These are phyloP conservation scores for Geosiphon pyriformis DNA, from an alignment of 192 early-diverging fungal species.

Conservation along the genomic window DNA sequence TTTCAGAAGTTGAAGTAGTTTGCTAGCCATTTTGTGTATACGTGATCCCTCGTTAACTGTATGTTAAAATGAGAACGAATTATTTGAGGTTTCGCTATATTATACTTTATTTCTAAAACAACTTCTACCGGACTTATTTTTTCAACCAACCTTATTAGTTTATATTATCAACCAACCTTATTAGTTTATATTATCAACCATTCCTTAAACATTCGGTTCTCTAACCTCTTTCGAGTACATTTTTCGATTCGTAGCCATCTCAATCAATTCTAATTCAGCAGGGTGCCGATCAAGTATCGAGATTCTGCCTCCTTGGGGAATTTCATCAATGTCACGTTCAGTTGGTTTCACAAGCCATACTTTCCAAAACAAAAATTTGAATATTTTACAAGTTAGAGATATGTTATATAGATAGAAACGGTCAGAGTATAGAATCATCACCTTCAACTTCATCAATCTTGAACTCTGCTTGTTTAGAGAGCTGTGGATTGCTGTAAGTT, in stretches of 20 bases:
- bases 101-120: no score
- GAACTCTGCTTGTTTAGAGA: slow-evolving; percentile 53
- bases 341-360: slow-evolving; percentile 65
- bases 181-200: no score
- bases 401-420: slow-evolving; percentile 1
- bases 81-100: no score
- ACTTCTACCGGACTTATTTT: no score
- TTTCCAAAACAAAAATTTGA: slow-evolving; percentile 18
- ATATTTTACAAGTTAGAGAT: neutral
- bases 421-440: slow-evolving; percentile 20
- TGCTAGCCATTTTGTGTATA: no score
- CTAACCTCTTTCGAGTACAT: slow-evolving; percentile 64
- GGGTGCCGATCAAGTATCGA: slow-evolving; percentile 57
- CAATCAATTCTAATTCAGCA: slow-evolving; percentile 63
- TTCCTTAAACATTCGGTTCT: slow-evolving; percentile 37
- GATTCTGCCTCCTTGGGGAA: slow-evolving; percentile 35
- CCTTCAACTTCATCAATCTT: slow-evolving; percentile 62
- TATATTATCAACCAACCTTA: no score
- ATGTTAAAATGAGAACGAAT: no score
- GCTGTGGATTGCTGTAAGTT: slow-evolving; percentile 54
- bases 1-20: no score
- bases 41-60: no score
- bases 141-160: no score
- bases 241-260: slow-evolving; percentile 63
- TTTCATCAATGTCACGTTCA: slow-evolving; percentile 37